These are phyloP conservation scores for Coemansia sp. DNA, from an alignment of 192 early-diverging fungal genomes.

Conservation along the genomic window DNA sequence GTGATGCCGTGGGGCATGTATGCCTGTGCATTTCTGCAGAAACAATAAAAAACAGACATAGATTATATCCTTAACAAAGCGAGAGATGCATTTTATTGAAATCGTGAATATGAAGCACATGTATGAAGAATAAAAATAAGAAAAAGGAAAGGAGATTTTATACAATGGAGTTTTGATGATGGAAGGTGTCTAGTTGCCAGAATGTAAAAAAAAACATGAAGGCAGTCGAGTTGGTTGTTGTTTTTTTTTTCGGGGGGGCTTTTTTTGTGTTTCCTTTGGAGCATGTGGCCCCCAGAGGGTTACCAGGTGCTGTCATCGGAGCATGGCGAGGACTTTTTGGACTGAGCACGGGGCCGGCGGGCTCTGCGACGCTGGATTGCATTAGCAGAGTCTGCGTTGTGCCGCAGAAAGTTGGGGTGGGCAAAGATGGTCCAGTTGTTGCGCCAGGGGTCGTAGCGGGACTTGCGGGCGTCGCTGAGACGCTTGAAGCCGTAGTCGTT, in stretches of 20 bases:
- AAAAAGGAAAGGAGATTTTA: background rate
- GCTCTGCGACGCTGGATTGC: conserved; percentile 42
- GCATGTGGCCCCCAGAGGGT: background rate
- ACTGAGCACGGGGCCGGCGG: conserved; percentile 29
- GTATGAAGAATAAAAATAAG: background rate
- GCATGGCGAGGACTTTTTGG: conserved; percentile 38
- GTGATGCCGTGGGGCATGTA: background rate
- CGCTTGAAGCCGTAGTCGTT: conserved; percentile 53
- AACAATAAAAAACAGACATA: background rate
- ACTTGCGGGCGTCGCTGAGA: conserved; percentile 52
- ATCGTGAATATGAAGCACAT: background rate
- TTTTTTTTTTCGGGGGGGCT: too few species aligned
- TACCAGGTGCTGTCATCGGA: conserved; percentile 43
- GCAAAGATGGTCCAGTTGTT: conserved; percentile 46
- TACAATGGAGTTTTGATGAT: background rate
- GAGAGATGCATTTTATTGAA: background rate
- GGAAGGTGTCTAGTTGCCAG: background rate
- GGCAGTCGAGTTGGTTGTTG: too few species aligned
- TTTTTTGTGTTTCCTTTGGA: too few species aligned
- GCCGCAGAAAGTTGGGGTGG: conserved; percentile 31
- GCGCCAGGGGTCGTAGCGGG: conserved; percentile 44
- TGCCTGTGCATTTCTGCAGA: background rate
- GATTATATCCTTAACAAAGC: background rate
- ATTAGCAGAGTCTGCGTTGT: conserved; percentile 20
- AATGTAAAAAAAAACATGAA: too few species aligned